phyloP scores from a whole-genome alignment of 495 filamentous ascomycete genomes.

The Friedmanniomyces simplex region DNA sequence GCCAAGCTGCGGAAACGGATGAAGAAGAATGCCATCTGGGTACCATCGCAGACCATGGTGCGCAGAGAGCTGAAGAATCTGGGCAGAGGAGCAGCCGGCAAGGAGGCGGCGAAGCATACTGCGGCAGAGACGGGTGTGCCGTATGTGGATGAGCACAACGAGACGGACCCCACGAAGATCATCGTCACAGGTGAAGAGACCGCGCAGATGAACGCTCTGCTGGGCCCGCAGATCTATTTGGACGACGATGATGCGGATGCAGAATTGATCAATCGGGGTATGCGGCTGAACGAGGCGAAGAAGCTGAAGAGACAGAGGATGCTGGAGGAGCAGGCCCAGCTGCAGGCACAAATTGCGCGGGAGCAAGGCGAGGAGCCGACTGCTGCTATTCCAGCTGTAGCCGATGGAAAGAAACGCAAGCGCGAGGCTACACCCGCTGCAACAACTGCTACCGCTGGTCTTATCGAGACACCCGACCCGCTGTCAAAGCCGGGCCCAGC shows the following conservation, averaged over 20 bases:
- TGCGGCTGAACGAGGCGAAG: slow-evolving; percentile 88
- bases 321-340: slow-evolving; percentile 54
- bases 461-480: slow-evolving; percentile 12
- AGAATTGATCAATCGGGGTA: slow-evolving; percentile 67
- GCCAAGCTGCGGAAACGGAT: slow-evolving; percentile 85
- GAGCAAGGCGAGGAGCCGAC: slow-evolving; percentile 15
- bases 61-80: slow-evolving; percentile 68
- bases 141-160: slow-evolving; percentile 40
- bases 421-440: slow-evolving; percentile 18
- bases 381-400: background rate
- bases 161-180: slow-evolving; percentile 33
- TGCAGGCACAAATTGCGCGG: slow-evolving; percentile 30
- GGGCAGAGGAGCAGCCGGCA: slow-evolving; percentile 68
- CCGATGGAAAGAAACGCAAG: slow-evolving; percentile 28
- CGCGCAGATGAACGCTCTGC: slow-evolving; percentile 27
- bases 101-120: slow-evolving; percentile 54
- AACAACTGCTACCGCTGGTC: background rate
- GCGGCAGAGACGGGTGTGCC: slow-evolving; percentile 56
- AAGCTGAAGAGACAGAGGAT: slow-evolving; percentile 72
- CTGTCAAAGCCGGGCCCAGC: slow-evolving; percentile 16
- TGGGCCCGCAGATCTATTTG: slow-evolving; percentile 11
- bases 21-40: slow-evolving; percentile 98
- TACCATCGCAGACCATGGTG: slow-evolving; percentile 93
- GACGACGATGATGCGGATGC: slow-evolving; percentile 35
- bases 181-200: slow-evolving; percentile 41